Base-by-base conservation (phyloP, 345 rosid genomes). In the Bruguiera sexangula region DNA sequence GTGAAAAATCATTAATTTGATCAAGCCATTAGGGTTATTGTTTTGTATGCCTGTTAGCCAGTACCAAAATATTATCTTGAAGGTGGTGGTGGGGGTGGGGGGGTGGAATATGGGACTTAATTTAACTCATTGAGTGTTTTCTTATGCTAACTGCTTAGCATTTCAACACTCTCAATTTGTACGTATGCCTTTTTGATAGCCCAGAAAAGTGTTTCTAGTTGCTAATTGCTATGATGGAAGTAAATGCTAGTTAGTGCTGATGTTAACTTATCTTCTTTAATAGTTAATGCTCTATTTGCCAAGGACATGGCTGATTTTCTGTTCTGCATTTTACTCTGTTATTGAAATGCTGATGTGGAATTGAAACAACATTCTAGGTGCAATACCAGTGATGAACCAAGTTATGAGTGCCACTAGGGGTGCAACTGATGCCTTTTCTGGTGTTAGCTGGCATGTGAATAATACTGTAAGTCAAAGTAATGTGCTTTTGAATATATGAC, bases 381-480 rank as follows among this genome's bases (percentile, higher is more conserved):
- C 89, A 60, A 57, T 95, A 53, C 99, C 99, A 62, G 82, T 92
- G 85, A 84, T 89, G 65, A 84, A 83, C 13, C 87, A 92, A 85
- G 82, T 95, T 56, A 83, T 90, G 94, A 85, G 84, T 82, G 96
- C 97, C n/a, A 81, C 97, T 18, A 85, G 98, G 82, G 99, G 98
- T 57, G 97, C 99, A 65, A 90, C 96, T 37, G 81, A 80, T 86
- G 96, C 87, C 3, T 86, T 95, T 73, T 89, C 97, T 13, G 98
- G 97, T 39, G 91, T 67, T 76, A 90, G 86, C 27, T 78, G 84
- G 75, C 96, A 88, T n/a, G 81, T 87, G 6, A 95, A 92, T 67
- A 75, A 62, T 6, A 85, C 89, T 70, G 98, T 95, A 74, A 82
- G 88, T 74, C 55, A 20, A 69, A 73, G 26, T 21, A 65, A 37